Conservation (phyloP, 345 rosid genomes). For the Melastoma malabathricum region DNA sequence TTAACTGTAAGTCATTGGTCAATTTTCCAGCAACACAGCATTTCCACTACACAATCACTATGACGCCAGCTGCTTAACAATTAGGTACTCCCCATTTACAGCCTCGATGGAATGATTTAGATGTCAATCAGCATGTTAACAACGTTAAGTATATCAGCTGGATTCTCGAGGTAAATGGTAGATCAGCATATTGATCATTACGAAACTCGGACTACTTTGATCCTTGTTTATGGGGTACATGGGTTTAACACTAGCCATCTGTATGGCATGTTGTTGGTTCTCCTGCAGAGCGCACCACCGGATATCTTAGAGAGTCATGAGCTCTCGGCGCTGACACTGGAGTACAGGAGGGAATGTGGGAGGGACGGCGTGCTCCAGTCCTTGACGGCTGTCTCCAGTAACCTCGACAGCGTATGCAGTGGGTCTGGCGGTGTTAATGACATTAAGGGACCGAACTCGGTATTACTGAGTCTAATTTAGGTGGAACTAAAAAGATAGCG, state of each 20-base stretch:
- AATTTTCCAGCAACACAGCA: too few species aligned
- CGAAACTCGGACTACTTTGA: too few species aligned
- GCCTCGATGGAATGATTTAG: slow-evolving; percentile 70
- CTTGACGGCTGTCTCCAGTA: slow-evolving; percentile 50
- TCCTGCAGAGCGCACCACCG: slow-evolving; percentile 73
- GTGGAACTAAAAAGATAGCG: too few species aligned
- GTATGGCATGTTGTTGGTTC: neutral
- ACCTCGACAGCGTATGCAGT: slow-evolving; percentile 13
- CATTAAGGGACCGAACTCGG: too few species aligned
- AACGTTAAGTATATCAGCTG: slow-evolving; percentile 65
- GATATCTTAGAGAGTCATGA: slow-evolving; percentile 76
- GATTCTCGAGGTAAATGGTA: slow-evolving; percentile 43
- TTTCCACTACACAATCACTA: too few species aligned
- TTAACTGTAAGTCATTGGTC: slow-evolving; percentile 44
- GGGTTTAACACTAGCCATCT: too few species aligned
- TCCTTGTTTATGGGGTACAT: too few species aligned
- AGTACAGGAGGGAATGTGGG: slow-evolving; percentile 94
- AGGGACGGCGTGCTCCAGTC: slow-evolving; percentile 93
- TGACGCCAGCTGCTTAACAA: too few species aligned
- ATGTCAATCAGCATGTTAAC: slow-evolving; percentile 63
- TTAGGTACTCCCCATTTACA: slow-evolving; percentile 8
- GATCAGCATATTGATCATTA: too few species aligned
- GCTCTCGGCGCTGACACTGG: slow-evolving; percentile 66
- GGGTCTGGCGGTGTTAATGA: too few species aligned
- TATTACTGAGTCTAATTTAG: too few species aligned